A percentile compares a stretch with the other conserved stretches of the same genome.
These are phyloP conservation scores for Limnanthes douglasii DNA, from an alignment of 345 rosid species.

Conservation along the genomic window DNA sequence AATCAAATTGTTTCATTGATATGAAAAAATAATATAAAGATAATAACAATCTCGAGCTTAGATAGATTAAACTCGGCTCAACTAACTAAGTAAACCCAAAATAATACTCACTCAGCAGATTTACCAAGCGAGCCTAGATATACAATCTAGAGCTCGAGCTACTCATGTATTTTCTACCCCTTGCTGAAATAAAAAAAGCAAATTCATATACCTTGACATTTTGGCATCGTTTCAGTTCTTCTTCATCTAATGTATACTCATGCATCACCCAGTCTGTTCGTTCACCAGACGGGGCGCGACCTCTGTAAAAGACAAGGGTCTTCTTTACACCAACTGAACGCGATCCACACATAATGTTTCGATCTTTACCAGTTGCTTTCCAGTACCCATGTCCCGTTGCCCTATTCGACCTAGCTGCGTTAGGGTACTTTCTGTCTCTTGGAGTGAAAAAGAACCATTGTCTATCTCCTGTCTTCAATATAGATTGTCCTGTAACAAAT, in stretches of 20 bases:
- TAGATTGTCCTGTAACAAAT: constrained; percentile 21
- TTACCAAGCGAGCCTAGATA: too few relatives aligned
- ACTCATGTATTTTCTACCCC: too few relatives aligned
- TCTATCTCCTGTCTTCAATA: constrained; percentile 67
- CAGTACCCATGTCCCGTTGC: constrained; percentile 65
- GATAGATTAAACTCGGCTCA: too few relatives aligned
- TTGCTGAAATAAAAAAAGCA: not conserved
- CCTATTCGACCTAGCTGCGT: constrained; percentile 79
- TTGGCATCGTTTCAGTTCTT: constrained; percentile 53
- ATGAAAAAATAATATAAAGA: too few relatives aligned
- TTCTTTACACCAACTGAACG: constrained; percentile 66
- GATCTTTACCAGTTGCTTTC: constrained; percentile 92
- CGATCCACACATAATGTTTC: constrained; percentile 29
- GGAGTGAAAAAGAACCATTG: constrained; percentile 90
- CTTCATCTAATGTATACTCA: constrained; percentile 68
- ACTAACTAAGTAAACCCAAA: too few relatives aligned
- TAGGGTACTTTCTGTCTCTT: constrained; percentile 79
- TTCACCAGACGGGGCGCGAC: constrained; percentile 75
- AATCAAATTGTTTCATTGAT: too few relatives aligned
- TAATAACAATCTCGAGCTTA: too few relatives aligned
- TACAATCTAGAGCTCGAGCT: too few relatives aligned
- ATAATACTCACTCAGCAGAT: too few relatives aligned
- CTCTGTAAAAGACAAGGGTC: constrained; percentile 69
- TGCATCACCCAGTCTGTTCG: constrained; percentile 98
- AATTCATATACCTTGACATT: constrained; percentile 33